Conservation (phyloP, 2,329 filamentous ascomycete genomes). For the Aspergillus ruber region DNA sequence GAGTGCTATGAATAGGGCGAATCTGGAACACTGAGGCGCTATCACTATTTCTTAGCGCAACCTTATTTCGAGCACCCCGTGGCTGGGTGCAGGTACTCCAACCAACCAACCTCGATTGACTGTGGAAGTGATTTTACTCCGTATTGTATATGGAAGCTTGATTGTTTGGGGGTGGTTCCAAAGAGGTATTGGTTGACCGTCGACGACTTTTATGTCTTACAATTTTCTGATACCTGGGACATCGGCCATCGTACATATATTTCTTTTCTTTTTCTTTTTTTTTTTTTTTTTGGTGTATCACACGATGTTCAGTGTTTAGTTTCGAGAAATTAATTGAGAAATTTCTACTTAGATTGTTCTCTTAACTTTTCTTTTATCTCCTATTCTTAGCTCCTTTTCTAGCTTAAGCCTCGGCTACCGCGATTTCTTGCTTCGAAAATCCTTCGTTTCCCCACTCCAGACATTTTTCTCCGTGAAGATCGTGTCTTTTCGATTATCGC, state of each 20-base stretch:
- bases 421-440: not conserved
- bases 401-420: not conserved
- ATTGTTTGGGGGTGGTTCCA: not conserved
- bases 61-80: not conserved
- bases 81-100: no score
- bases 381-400: not conserved
- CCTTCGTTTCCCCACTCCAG: not conserved
- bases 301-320: not conserved
- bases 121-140: no score
- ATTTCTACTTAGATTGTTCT: no score
- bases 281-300: not conserved
- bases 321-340: not conserved
- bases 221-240: not conserved
- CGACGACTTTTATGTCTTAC: not conserved
- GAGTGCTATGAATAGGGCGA: not conserved
- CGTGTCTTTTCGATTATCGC: not conserved
- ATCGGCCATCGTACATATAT: not conserved
- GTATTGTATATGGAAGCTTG: not conserved
- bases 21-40: not conserved
- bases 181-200: not conserved
- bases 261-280: no score
- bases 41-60: not conserved
- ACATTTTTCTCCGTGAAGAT: not conserved
- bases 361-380: not conserved
- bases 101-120: no score